A percentile compares a stretch with the other conserved stretches of the same genome.
phyloP scores from a whole-genome alignment of 495 filamentous ascomycete species.

The Hyaloscypha finlandica region DNA sequence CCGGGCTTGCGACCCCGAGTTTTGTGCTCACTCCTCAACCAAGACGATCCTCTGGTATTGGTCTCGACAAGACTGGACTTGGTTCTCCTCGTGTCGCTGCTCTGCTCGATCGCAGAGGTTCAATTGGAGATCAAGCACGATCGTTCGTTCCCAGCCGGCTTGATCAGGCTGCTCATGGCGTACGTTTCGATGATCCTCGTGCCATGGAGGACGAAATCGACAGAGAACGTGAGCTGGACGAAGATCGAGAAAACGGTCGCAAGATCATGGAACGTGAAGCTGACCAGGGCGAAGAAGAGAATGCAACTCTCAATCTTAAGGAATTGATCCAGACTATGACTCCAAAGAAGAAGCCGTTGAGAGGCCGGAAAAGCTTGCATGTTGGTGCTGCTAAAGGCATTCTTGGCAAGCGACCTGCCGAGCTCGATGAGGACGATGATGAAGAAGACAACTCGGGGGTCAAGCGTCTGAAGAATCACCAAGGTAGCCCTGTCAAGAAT shows the following conservation, averaged over 20 bases:
- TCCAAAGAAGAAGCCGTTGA: constrained; percentile 70
- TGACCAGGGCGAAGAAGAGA: constrained; percentile 51
- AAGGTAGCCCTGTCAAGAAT: constrained; percentile 77
- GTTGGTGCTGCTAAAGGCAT: constrained; percentile 74
- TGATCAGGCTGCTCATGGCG: constrained; percentile 34
- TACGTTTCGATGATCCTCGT: constrained; percentile 67
- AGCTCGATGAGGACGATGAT: constrained; percentile 72
- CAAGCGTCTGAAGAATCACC: constrained; percentile 68
- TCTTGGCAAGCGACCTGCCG: constrained; percentile 71
- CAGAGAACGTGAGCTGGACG: constrained; percentile 63
- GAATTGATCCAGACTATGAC: constrained; percentile 78
- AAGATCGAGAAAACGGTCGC: constrained; percentile 60
- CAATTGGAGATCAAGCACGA: constrained; percentile 65
- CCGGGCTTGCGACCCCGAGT: constrained; percentile 61
- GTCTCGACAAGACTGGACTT: constrained; percentile 72
- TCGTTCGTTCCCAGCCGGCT: constrained; percentile 57
- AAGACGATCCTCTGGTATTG: constrained; percentile 68
- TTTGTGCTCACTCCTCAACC: constrained; percentile 65
- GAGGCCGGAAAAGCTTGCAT: constrained; percentile 73
- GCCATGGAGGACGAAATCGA: constrained; percentile 70
- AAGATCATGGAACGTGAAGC: constrained; percentile 51
- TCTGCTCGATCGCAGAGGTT: constrained; percentile 70
- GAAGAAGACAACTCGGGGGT: constrained; percentile 61
- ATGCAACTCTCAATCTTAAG: constrained; percentile 64
- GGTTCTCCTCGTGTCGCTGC: constrained; percentile 77